These are phyloP conservation scores for Bretschneidera sinensis DNA, from an alignment of 345 rosid genomes.

Conservation along the genomic window DNA sequence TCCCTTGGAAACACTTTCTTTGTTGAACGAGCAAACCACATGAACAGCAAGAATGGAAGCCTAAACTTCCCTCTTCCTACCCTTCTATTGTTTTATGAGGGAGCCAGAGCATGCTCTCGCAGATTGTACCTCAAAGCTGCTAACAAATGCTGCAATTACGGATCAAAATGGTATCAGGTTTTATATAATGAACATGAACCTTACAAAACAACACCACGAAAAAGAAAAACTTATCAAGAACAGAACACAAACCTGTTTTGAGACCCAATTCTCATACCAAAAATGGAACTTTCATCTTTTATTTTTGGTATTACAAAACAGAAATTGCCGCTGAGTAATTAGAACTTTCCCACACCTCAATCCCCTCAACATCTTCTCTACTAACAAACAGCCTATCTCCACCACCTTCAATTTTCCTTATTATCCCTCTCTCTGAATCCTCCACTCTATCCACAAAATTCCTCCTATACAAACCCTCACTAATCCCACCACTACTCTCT, in stretches of 20 bases:
- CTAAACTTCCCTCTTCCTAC: constrained; percentile 28
- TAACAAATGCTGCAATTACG: too few species aligned
- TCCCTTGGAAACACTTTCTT: constrained; percentile 34
- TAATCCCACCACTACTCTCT: constrained; percentile 13
- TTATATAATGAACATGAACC: too few species aligned
- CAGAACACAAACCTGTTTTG: too few species aligned
- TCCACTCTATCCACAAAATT: constrained; percentile 69
- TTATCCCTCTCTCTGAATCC: constrained; percentile 60
- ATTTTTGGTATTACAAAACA: too few species aligned
- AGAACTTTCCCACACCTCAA: constrained; percentile 89
- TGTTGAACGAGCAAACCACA: constrained; percentile 32
- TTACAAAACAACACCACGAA: too few species aligned
- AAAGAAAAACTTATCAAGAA: too few species aligned
- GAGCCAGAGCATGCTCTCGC: constrained; percentile 22
- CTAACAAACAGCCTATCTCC: constrained; percentile 78
- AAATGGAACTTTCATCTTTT: too few species aligned
- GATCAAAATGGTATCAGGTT: too few species aligned
- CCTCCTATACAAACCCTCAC: constrained; percentile 42
- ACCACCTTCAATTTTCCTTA: constrained; percentile 69
- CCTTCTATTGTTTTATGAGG: constrained; percentile 29
- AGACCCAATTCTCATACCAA: too few species aligned
- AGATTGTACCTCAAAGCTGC: constrained; percentile 24
- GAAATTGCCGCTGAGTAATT: constrained; percentile 27
- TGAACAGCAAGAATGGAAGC: constrained; percentile 25
- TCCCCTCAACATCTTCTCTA: constrained; percentile 67